Conservation (phyloP, 2,329 filamentous ascomycete genomes). For the Phyllosticta capitalensis region DNA sequence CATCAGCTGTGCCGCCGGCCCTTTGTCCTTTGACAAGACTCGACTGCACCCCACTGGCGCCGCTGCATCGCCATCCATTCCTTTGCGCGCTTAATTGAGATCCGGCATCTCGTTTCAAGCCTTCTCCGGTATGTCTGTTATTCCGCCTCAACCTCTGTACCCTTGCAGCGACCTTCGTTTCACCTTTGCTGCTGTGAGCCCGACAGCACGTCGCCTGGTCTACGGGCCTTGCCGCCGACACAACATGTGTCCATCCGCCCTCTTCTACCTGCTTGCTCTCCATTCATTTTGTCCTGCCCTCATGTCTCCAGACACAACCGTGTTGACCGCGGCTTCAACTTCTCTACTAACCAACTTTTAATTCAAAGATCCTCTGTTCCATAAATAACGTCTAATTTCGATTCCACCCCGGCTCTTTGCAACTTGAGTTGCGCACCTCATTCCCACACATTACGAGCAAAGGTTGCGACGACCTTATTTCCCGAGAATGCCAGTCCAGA, state of each 20-base stretch:
- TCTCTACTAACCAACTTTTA: constrained; percentile 25
- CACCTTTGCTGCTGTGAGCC: constrained; percentile 7
- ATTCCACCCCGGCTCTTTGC: constrained; percentile 22
- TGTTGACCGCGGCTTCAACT: constrained; percentile 20
- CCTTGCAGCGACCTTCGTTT: constrained; percentile 5
- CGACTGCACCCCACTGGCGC: constrained; percentile 2
- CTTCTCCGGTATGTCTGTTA: constrained; percentile 23
- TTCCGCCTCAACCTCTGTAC: constrained; percentile 5
- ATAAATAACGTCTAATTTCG: constrained; percentile 22
- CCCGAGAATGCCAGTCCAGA: constrained; percentile 29
- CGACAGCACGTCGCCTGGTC: constrained; percentile 7
- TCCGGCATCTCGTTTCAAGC: constrained; percentile 33
- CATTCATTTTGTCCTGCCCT: constrained; percentile 10
- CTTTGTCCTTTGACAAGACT: neutral
- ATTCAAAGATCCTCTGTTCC: constrained; percentile 27
- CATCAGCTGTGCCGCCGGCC: neutral
- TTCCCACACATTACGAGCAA: neutral
- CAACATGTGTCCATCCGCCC: neutral
- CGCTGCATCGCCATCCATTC: constrained; percentile 23
- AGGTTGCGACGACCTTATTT: neutral
- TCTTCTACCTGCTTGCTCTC: neutral
- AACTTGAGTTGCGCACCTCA: constrained; percentile 14
- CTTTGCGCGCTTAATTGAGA: constrained; percentile 32
- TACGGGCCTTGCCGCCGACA: constrained; percentile 5
- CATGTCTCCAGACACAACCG: constrained; percentile 11